A percentile compares a stretch with the other conserved stretches of the same genome.
phyloP scores from a whole-genome alignment of 106 monocot genomes.

The Platanthera zijinensis region DNA sequence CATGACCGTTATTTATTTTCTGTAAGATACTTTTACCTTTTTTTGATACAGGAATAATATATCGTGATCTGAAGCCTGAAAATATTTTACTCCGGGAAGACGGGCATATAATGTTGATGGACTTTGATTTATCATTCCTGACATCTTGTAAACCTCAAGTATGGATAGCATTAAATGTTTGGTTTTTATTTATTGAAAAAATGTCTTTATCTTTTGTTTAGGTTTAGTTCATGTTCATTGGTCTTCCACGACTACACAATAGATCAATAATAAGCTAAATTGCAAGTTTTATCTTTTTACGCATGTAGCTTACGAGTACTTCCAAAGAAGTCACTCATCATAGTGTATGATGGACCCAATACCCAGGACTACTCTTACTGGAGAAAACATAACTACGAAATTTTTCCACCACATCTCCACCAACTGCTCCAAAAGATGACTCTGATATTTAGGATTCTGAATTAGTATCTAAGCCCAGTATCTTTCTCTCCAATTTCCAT shows the following conservation, averaged over 20 bases:
- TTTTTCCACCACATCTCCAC: too few species aligned
- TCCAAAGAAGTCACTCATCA: too few species aligned
- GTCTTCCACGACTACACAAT: not conserved
- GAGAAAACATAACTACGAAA: too few species aligned
- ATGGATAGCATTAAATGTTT: constrained; percentile 8
- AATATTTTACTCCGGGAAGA: constrained; percentile 93
- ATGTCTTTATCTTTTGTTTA: not conserved
- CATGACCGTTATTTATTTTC: not conserved
- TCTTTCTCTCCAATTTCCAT: too few species aligned
- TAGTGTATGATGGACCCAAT: too few species aligned
- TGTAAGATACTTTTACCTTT: not conserved
- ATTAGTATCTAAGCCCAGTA: too few species aligned
- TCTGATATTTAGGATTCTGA: too few species aligned
- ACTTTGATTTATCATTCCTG: constrained; percentile 92
- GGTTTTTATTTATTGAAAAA: not conserved
- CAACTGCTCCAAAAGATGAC: too few species aligned
- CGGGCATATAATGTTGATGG: constrained; percentile 81
- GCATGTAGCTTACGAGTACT: too few species aligned
- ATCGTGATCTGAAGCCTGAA: constrained; percentile 97
- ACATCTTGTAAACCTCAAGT: constrained; percentile 86
- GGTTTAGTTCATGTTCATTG: not conserved
- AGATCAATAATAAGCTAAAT: not conserved
- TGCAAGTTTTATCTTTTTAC: too few species aligned
- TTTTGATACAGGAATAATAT: constrained; percentile 68
- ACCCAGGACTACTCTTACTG: too few species aligned